Conservation (phyloP, 805 yeast genomes). For the Naumovozyma castellii region DNA sequence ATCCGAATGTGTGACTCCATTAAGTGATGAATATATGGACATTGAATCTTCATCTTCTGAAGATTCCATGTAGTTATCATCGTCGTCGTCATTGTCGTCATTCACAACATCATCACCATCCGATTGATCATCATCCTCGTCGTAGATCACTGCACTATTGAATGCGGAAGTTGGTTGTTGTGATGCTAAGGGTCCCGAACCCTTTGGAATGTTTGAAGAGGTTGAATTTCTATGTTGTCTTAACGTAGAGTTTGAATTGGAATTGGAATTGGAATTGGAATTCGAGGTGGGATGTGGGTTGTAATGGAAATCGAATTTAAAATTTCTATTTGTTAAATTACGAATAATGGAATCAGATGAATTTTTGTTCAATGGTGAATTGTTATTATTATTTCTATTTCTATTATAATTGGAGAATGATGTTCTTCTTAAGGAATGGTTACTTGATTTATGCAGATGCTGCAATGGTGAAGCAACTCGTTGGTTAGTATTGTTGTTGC, state of each 20-base stretch:
- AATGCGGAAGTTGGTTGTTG: background rate
- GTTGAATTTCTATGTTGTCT: background rate
- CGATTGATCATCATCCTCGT: background rate
- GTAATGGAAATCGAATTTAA: constrained; percentile 28
- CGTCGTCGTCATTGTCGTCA: background rate
- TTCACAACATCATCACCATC: background rate
- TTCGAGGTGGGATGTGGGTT: constrained; percentile 3
- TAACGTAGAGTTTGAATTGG: background rate
- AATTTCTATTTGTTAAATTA: constrained; percentile 23
- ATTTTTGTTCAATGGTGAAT: too few species aligned
- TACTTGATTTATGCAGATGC: constrained; percentile 7
- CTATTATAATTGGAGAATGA: constrained; percentile 23
- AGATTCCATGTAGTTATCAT: constrained; percentile 8
- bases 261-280: background rate
- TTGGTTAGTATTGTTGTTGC: constrained; percentile 5
- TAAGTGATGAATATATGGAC: constrained; percentile 54
- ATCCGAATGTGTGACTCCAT: constrained; percentile 28
- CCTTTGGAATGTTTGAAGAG: background rate
- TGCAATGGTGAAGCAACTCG: constrained; percentile 11
- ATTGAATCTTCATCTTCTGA: constrained; percentile 58
- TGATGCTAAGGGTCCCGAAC: background rate
- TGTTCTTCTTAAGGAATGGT: constrained; percentile 15
- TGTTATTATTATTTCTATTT: constrained; percentile 4
- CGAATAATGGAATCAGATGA: constrained; percentile 10
- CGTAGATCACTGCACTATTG: background rate